phyloP scores from a whole-genome alignment of 2,329 filamentous ascomycete genomes.

The Diplodia sapinea region DNA sequence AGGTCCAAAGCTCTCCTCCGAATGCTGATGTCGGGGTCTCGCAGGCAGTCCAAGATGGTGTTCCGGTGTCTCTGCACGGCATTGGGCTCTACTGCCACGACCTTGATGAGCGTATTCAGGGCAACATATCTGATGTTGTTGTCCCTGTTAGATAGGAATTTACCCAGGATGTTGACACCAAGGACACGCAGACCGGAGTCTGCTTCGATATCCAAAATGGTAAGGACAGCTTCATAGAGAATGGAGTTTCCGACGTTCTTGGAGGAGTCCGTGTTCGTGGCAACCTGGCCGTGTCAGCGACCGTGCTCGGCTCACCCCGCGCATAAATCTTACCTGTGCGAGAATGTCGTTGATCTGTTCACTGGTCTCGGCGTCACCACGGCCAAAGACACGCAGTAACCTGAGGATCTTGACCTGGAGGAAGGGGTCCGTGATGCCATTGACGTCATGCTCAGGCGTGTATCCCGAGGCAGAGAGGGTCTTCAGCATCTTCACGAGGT shows the following conservation, averaged over 20 bases:
- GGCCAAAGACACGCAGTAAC: conserved; percentile 81
- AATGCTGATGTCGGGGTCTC: conserved; percentile 98
- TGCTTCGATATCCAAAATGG: conserved; percentile 96
- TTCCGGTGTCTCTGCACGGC: conserved; percentile 96
- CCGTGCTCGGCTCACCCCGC: not conserved
- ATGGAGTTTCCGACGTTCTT: conserved; percentile 99
- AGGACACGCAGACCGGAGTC: conserved; percentile 93
- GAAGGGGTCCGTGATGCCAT: conserved; percentile 96
- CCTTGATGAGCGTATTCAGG: conserved; percentile 95
- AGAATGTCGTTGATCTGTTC: conserved; percentile 99
- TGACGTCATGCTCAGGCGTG: conserved; percentile 96
- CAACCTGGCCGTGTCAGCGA: conserved; percentile 61
- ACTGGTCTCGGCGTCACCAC: conserved; percentile 84
- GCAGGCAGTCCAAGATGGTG: conserved; percentile 93
- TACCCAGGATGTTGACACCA: conserved; percentile 97
- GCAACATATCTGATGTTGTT: conserved; percentile 99
- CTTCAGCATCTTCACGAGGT: conserved; percentile 88
- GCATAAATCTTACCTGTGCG: conserved; percentile 64
- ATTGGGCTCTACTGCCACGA: conserved; percentile 96
- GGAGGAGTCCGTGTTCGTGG: conserved; percentile 95
- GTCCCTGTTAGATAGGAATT: conserved; percentile 97
- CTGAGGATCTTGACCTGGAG: conserved; percentile 95
- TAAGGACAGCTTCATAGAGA: conserved; percentile 94
- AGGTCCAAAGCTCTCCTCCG: conserved; percentile 92
- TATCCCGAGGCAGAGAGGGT: conserved; percentile 93